phyloP scores from a whole-genome alignment of 2,329 filamentous ascomycete species.

The Aspergillus spinulosporus region DNA sequence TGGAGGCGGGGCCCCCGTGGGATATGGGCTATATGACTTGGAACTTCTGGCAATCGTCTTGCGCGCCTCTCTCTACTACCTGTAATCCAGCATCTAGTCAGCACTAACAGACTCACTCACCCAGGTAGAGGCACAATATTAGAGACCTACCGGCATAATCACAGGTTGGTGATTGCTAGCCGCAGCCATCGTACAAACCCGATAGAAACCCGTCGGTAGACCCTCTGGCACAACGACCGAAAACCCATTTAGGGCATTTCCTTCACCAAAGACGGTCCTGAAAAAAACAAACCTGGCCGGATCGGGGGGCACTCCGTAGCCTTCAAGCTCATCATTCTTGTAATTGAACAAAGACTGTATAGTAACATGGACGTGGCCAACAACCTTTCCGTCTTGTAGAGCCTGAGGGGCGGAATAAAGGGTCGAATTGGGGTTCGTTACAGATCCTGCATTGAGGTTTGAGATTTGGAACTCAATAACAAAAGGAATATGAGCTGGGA shows the following conservation, averaged over 20 bases:
- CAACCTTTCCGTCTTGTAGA: constrained; percentile 3
- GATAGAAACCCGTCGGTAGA: constrained; percentile 4
- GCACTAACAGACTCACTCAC: not conserved
- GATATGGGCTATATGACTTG: not conserved
- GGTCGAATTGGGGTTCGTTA: constrained; percentile 11
- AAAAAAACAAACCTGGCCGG: constrained; percentile 4
- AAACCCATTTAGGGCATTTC: not conserved
- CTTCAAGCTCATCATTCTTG: not conserved
- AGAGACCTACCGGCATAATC: constrained; percentile 9
- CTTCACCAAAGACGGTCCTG: not conserved
- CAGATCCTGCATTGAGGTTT: constrained; percentile 5
- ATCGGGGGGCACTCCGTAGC: not conserved
- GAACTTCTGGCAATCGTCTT: constrained; percentile 14
- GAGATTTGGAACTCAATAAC: constrained; percentile 1
- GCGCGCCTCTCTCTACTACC: constrained; percentile 2
- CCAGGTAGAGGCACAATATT: too few relatives aligned
- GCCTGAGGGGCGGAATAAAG: constrained; percentile 9
- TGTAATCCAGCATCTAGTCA: not conserved
- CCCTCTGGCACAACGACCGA: not conserved
- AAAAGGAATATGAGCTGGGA: not conserved
- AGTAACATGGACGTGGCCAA: constrained; percentile 9
- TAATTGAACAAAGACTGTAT: constrained; percentile 2
- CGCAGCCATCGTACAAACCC: constrained; percentile 10
- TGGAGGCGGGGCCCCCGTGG: too few relatives aligned
- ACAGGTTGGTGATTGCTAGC: constrained; percentile 14